Conservation (phyloP, 257 asterid genomes). For the Solanum chiquidenum region DNA sequence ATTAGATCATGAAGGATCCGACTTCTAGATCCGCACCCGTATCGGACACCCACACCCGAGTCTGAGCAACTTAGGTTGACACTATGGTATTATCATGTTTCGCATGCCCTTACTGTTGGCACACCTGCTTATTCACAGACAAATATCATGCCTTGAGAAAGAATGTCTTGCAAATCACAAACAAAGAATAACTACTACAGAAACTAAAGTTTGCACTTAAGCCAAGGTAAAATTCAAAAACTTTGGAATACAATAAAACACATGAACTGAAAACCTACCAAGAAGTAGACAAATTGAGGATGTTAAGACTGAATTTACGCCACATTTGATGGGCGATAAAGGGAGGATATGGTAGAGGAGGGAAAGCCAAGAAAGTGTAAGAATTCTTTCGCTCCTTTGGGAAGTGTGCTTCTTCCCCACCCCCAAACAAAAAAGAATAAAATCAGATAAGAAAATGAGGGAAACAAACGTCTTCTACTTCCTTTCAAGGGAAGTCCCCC, state of each 20-base stretch:
- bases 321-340: neutral
- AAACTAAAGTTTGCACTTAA: neutral
- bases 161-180: no score
- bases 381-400: neutral
- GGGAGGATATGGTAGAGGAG: neutral
- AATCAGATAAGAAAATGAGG: neutral
- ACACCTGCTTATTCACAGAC: neutral
- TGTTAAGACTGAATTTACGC: neutral
- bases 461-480: no score
- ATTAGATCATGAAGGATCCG: no score
- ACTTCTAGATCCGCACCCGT: no score
- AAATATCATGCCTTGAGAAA: neutral
- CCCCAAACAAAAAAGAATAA: neutral
- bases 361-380: neutral
- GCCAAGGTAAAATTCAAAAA: neutral
- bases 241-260: neutral
- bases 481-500: no score
- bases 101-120: neutral
- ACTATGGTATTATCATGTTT: no score
- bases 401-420: neutral
- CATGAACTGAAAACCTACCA: neutral
- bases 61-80: no score
- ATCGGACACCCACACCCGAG: no score
- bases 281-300: neutral
- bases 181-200: neutral